Conservation (phyloP, 2,329 filamentous ascomycete genomes). For the Aspergillus ustus region DNA sequence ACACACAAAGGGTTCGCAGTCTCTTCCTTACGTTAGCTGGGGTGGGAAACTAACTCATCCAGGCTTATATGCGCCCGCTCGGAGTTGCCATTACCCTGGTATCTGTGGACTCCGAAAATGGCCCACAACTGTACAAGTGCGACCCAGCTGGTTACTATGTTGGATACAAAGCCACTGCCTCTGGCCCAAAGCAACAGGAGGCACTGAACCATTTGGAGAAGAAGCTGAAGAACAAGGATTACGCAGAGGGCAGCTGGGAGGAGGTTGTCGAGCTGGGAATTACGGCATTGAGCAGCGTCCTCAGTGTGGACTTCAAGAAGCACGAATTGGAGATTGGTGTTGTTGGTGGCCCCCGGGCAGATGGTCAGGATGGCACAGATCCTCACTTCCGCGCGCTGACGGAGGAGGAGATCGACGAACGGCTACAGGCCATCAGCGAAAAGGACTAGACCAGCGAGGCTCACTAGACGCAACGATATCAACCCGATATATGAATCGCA, state of each 20-base stretch:
- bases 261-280: constrained; percentile 98
- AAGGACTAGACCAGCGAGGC: constrained; percentile 71
- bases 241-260: constrained; percentile 89
- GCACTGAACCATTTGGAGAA: constrained; percentile 98
- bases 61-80: constrained; percentile 97
- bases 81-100: constrained; percentile 95
- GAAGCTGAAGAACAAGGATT: constrained; percentile 99
- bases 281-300: constrained; percentile 89
- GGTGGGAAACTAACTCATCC: constrained; percentile 18
- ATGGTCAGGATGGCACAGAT: constrained; percentile 82
- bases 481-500: constrained; percentile 28
- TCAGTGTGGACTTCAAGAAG: constrained; percentile 99
- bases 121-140: constrained; percentile 96
- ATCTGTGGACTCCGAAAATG: constrained; percentile 88
- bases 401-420: constrained; percentile 97
- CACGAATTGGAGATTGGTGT: constrained; percentile 97
- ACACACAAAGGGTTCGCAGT: constrained; percentile 83
- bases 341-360: constrained; percentile 81
- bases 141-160: constrained; percentile 98
- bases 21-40: constrained; percentile 9
- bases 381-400: constrained; percentile 84
- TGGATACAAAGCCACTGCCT: constrained; percentile 97
- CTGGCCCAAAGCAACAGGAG: constrained; percentile 97
- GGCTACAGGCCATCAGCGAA: constrained; percentile 96
- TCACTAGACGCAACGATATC: constrained; percentile 22